Percentiles rank a stretch among this genome's conserved stretches.
Conservation (phyloP, 140 eudicot genomes). For the Flaveria floridana region DNA sequence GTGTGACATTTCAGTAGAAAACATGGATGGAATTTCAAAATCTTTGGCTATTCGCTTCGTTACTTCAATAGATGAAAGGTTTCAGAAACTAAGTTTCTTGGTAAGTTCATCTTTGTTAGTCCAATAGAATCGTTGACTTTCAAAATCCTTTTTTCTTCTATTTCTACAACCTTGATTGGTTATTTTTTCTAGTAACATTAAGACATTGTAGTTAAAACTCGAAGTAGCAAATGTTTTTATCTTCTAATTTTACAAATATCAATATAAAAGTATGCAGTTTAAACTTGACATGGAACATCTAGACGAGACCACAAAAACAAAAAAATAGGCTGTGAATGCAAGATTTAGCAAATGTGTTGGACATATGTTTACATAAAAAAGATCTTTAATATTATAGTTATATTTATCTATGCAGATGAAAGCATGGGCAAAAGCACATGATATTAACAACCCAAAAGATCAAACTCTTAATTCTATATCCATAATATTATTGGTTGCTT, state of each 20-base stretch:
- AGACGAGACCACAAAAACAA: neutral
- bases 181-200: conserved; percentile 1
- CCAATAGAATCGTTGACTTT: neutral
- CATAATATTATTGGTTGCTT: conserved; percentile 71
- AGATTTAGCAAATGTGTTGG: neutral
- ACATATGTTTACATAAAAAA: neutral
- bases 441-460: conserved; percentile 76
- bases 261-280: neutral
- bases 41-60: conserved; percentile 61
- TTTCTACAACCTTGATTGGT: neutral
- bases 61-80: conserved; percentile 77
- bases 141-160: neutral
- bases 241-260: too few species aligned
- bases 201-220: neutral
- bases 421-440: conserved; percentile 84
- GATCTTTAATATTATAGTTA: neutral
- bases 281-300: neutral
- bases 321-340: neutral
- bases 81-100: conserved; percentile 78
- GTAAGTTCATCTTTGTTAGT: conserved; percentile 38
- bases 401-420: conserved; percentile 48
- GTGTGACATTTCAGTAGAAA: conserved; percentile 89
- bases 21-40: conserved; percentile 78
- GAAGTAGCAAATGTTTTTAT: neutral
- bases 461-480: conserved; percentile 82